Evolutionary conservation across 2,329 filamentous ascomycete species (phyloP).

Genomic region (Metarhizium robertsii): DNA sequence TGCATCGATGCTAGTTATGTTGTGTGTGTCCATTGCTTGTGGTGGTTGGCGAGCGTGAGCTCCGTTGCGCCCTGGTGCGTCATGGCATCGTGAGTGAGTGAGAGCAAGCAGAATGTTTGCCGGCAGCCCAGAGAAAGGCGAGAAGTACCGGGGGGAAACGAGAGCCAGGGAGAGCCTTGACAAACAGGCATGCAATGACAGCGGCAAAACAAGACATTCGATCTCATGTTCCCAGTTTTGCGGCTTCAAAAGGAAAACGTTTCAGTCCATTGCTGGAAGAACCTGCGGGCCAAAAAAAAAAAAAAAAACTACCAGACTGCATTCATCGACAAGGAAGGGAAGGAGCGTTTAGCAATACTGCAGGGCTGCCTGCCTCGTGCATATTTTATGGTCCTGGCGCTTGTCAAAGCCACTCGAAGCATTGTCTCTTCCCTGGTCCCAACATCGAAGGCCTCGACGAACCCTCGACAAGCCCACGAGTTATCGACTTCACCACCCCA

Average conservation of each 20-base stretch:
- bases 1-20: not conserved
- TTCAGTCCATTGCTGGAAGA: not conserved
- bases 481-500: not conserved
- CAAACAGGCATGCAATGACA: not conserved
- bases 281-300: too few relatives aligned
- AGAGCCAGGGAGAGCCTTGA: not conserved
- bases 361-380: not conserved
- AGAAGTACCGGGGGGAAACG: not conserved
- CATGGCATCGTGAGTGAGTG: too few relatives aligned
- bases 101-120: too few relatives aligned
- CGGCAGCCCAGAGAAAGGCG: not conserved
- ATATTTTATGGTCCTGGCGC: not conserved
- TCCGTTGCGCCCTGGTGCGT: not conserved
- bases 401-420: not conserved
- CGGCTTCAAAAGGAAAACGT: too few relatives aligned
- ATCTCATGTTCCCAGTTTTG: too few relatives aligned
- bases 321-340: not conserved
- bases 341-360: not conserved
- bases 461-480: not conserved
- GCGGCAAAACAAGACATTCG: too few relatives aligned
- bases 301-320: not conserved
- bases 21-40: not conserved
- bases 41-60: not conserved
- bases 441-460: not conserved
- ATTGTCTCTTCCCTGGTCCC: not conserved